These are phyloP conservation scores for Zymoseptoria passerinii DNA, from an alignment of 2,329 filamentous ascomycete species.

Conservation along the genomic window DNA sequence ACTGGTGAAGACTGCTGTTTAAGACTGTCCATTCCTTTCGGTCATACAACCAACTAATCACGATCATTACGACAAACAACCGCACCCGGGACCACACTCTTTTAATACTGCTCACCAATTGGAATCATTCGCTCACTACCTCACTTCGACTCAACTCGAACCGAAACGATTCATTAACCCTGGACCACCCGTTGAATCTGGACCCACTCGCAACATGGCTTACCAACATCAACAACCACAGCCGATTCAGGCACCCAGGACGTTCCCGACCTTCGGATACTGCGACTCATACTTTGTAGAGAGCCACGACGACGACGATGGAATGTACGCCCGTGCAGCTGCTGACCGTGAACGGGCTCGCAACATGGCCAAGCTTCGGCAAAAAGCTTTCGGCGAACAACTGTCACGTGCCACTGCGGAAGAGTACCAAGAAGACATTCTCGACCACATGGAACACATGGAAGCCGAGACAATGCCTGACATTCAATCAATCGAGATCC, in stretches of 20 bases:
- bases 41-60: constrained; percentile 48
- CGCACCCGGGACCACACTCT: constrained; percentile 44
- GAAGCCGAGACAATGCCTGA: constrained; percentile 91
- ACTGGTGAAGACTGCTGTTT: constrained; percentile 22
- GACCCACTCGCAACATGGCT: constrained; percentile 43
- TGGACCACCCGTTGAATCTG: constrained; percentile 35
- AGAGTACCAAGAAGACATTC: constrained; percentile 89
- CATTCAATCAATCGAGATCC: constrained; percentile 96
- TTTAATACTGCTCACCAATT: constrained; percentile 35
- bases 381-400: constrained; percentile 82
- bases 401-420: constrained; percentile 76
- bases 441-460: constrained; percentile 92
- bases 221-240: constrained; percentile 34
- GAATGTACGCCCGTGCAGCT: constrained; percentile 48
- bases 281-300: constrained; percentile 65
- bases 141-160: constrained; percentile 19
- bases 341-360: constrained; percentile 68
- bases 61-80: constrained; percentile 41
- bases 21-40: constrained; percentile 35
- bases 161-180: constrained; percentile 33
- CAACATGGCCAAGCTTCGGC: constrained; percentile 69
- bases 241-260: constrained; percentile 27
- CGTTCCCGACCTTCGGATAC: constrained; percentile 49
- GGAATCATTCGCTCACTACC: constrained; percentile 33
- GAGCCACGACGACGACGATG: constrained; percentile 48